These are phyloP conservation scores for Imleria badia DNA, from an alignment of 768 basidiomycete genomes.

Conservation along the genomic window DNA sequence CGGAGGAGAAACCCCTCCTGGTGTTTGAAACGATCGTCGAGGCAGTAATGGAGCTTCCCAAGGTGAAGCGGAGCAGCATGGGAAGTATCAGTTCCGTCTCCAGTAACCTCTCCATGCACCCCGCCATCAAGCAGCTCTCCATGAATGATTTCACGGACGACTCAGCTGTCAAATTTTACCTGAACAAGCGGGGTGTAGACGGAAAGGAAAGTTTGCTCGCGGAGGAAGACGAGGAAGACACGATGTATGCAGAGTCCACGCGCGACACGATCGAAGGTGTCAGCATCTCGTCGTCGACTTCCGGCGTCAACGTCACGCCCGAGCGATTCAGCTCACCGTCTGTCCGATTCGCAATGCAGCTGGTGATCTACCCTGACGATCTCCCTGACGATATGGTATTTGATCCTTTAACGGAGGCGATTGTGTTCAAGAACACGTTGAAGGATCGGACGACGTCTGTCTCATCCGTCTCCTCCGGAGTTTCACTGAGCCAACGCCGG, in stretches of 20 bases:
- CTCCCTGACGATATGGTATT: conserved; percentile 94
- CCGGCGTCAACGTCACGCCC: conserved; percentile 48
- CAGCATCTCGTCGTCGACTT: conserved; percentile 19
- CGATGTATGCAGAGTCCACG: conserved; percentile 37
- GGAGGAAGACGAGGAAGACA: conserved; percentile 44
- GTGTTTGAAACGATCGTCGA: conserved; percentile 87
- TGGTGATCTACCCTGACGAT: conserved; percentile 86
- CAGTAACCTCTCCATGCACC: conserved; percentile 91
- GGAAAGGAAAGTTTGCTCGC: conserved; percentile 46
- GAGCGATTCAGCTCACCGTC: conserved; percentile 85
- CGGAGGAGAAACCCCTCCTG: conserved; percentile 78
- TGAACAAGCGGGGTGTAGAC: conserved; percentile 62
- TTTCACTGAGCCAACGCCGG: conserved; percentile 61
- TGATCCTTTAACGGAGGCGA: conserved; percentile 89
- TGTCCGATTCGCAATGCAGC: conserved; percentile 79
- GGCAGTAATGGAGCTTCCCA: conserved; percentile 76
- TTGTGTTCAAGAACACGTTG: conserved; percentile 81
- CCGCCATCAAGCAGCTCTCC: conserved; percentile 88
- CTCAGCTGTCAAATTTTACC: conserved; percentile 93
- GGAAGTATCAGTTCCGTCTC: conserved; percentile 93
- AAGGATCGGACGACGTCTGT: conserved; percentile 50
- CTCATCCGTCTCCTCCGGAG: conserved; percentile 45
- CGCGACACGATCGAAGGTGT: conserved; percentile 30
- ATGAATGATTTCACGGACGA: conserved; percentile 99
- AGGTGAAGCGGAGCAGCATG: conserved; percentile 90